A percentile compares a stretch with the other conserved stretches of the same genome.
Conservation (phyloP, 2,329 filamentous ascomycete species). For the Ophiobolus disseminans region DNA sequence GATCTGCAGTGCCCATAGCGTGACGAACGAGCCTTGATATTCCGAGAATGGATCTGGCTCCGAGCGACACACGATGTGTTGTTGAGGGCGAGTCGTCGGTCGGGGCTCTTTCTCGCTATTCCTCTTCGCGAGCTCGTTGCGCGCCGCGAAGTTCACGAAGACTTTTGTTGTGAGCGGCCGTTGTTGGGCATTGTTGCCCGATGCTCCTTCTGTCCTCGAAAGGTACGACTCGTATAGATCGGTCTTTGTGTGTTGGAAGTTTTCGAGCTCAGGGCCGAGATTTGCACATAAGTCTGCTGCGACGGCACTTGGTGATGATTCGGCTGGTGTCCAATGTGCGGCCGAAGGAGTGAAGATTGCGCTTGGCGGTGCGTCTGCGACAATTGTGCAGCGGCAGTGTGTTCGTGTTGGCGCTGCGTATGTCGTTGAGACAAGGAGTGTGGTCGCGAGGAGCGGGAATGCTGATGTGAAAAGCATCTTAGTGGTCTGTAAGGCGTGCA, state of each 20-base stretch:
- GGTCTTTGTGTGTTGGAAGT: constrained; percentile 30
- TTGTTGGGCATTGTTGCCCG: constrained; percentile 12
- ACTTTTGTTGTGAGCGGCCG: constrained; percentile 29
- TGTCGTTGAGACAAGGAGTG: constrained; percentile 19
- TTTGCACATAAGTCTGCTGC: constrained; percentile 26
- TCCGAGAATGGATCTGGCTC: constrained; percentile 21
- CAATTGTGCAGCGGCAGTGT: constrained; percentile 40
- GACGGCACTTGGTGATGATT: constrained; percentile 21
- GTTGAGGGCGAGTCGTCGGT: constrained; percentile 10
- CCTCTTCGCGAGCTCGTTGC: constrained; percentile 4
- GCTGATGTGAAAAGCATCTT: constrained; percentile 22
- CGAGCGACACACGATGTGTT: constrained; percentile 32
- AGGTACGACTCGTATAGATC: constrained; percentile 38
- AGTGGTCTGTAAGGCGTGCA: background rate
- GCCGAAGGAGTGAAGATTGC: constrained; percentile 25
- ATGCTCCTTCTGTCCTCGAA: constrained; percentile 1
- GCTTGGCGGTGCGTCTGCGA: constrained; percentile 16
- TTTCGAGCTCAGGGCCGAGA: constrained; percentile 36
- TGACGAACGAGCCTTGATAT: constrained; percentile 33
- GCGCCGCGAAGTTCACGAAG: constrained; percentile 19
- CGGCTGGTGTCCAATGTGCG: constrained; percentile 27
- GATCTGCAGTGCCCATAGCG: constrained; percentile 35
- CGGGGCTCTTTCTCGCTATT: constrained; percentile 3
- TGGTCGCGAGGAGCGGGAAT: constrained; percentile 15
- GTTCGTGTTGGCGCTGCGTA: constrained; percentile 34